Conservation (phyloP, 176 grass and related monocot genomes). For the Oryza meridionalis region DNA sequence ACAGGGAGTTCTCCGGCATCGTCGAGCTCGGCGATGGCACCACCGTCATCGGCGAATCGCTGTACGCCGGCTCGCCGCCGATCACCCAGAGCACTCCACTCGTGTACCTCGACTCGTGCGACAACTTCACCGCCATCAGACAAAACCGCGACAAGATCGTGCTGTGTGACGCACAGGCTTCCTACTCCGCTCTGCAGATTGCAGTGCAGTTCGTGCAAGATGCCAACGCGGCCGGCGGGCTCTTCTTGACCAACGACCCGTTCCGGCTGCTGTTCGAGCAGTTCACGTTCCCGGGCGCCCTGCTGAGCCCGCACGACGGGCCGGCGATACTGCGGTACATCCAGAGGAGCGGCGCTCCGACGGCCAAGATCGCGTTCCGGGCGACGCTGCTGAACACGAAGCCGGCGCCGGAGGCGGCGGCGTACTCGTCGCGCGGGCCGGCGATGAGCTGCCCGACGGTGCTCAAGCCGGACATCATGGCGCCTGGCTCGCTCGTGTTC, state of each 20-base stretch:
- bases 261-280: not conserved
- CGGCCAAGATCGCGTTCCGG: slow-evolving; percentile 38
- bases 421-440: slow-evolving; percentile 48
- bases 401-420: slow-evolving; percentile 20
- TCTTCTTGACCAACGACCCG: slow-evolving; percentile 46
- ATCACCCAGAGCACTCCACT: slow-evolving; percentile 20
- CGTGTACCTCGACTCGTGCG: slow-evolving; percentile 17
- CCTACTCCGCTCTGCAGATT: not conserved
- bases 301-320: slow-evolving; percentile 33
- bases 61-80: not conserved
- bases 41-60: slow-evolving; percentile 22
- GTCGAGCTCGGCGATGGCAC: slow-evolving; percentile 31
- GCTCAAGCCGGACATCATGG: slow-evolving; percentile 55
- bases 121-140: not conserved
- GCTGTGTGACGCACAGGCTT: slow-evolving; percentile 16
- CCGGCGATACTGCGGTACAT: slow-evolving; percentile 36
- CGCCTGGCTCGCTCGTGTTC: slow-evolving; percentile 39
- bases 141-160: slow-evolving; percentile 25
- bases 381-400: slow-evolving; percentile 18
- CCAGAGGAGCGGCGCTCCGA: slow-evolving; percentile 25
- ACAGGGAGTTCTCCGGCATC: slow-evolving; percentile 32
- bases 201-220: not conserved
- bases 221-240: slow-evolving; percentile 11
- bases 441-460: slow-evolving; percentile 5
- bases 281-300: slow-evolving; percentile 35